Base-by-base conservation (phyloP, 441 rosid genomes). In the Dalechampia spathulata region DNA sequence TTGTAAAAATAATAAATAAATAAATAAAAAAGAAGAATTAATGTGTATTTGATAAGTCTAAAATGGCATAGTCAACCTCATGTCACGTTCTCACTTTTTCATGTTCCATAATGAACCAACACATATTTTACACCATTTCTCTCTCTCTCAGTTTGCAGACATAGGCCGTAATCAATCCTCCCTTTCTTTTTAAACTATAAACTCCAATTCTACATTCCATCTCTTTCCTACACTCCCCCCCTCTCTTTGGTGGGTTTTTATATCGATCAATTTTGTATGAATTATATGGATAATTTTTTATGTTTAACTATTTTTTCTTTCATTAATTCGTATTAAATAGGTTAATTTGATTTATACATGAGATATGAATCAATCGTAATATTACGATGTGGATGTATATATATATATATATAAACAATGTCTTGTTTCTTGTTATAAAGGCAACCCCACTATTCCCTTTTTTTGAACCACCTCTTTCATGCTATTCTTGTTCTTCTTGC, bases 61-160 rank as follows among this genome's bases (percentile, higher is more conserved):
- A 49, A 34, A 32, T 8, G 14, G 59, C 61, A 77, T 73, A 75
- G 88, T 86, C 95, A 85, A 80, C 80, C 74, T 80, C 85, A 70
- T 63, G 63, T 61, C 55, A 53, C 16, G 57, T 47, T 22, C 63
- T 37, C 62, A 52, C 55, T 55, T 52, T 52, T 30, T 55, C 48
- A 57, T 71, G 64, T 64, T 69, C 70, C 65, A 49, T 61, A 54
- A 68, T 55, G 49, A 56, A 72, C 67, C 67, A 55, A 76, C 70
- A 59, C 23, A 17, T 20, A 45, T 16, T 44, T 28, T 28, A 28
- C 14, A 52, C 37, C 15, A 50, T 25, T 21, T 28, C n/a, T n/a
- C n/a, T n/a, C n/a, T n/a, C n/a, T n/a, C n/a, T n/a, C n/a, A n/a
- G n/a, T n/a, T n/a, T n/a, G n/a, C n/a, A n/a, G n/a, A n/a, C n/a